Conservation (phyloP, 768 basidiomycete genomes). For the Albatrellus ellisii region DNA sequence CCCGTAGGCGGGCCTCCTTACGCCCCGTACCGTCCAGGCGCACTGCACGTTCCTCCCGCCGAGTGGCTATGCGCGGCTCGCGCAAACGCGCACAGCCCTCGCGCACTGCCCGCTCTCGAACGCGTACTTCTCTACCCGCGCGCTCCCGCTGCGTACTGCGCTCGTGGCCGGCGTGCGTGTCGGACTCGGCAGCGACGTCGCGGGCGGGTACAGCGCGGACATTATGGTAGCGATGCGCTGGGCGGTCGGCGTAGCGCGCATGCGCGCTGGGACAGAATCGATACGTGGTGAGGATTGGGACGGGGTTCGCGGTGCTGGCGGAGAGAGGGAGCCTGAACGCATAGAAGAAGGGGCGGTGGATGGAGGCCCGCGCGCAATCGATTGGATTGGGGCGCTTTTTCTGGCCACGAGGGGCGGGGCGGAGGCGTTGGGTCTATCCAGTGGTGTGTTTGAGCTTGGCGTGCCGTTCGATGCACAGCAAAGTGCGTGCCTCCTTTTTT, state of each 20-base stretch:
- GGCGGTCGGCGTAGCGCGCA: conserved; percentile 57
- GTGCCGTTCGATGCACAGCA: conserved; percentile 64
- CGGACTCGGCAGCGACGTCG: conserved; percentile 77
- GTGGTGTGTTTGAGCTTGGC: conserved; percentile 40
- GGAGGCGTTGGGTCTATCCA: conserved; percentile 44
- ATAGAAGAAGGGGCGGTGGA: too few relatives aligned
- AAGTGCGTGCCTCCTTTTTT: conserved; percentile 35
- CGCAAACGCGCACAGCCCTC: conserved; percentile 51
- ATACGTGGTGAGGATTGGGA: conserved; percentile 8
- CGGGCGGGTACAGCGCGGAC: conserved; percentile 74
- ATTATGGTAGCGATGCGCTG: conserved; percentile 74
- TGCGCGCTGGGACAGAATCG: conserved; percentile 43
- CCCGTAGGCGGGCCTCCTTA: not conserved
- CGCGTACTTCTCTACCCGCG: conserved; percentile 67
- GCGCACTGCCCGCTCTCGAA: conserved; percentile 89
- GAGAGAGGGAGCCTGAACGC: too few relatives aligned
- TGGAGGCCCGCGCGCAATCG: conserved; percentile 32
- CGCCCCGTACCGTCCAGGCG: not conserved
- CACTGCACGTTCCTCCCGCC: not conserved
- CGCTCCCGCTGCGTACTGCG: conserved; percentile 62
- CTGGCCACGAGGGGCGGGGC: conserved; percentile 77
- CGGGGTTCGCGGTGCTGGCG: too few relatives aligned
- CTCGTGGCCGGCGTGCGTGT: conserved; percentile 48
- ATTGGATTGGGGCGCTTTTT: conserved; percentile 75
- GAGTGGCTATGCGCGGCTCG: not conserved